A percentile compares a stretch with the other conserved stretches of the same genome.
These are phyloP conservation scores for Apodospora peruviana DNA, from an alignment of 495 filamentous ascomycete species.

Conservation along the genomic window DNA sequence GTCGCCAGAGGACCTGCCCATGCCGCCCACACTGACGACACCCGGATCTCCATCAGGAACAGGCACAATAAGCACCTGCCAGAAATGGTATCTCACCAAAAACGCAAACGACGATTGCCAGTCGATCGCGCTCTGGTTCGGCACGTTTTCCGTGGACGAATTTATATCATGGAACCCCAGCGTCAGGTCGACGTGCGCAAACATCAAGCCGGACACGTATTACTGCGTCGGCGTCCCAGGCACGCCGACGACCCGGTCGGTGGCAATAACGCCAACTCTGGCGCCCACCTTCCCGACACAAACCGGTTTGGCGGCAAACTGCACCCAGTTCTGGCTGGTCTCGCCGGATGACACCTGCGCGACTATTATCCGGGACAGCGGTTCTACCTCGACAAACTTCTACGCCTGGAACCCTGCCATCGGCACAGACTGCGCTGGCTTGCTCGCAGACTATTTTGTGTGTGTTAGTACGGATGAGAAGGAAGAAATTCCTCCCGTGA, in stretches of 20 bases:
- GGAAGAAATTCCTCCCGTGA: no score
- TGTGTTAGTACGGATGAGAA: slow-evolving; percentile 5
- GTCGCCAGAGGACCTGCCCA: not conserved
- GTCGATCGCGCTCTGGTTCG: slow-evolving; percentile 14
- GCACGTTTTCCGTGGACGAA: slow-evolving; percentile 13
- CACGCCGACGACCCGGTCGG: slow-evolving; percentile 11
- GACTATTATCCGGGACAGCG: not conserved
- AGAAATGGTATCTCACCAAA: slow-evolving; percentile 7
- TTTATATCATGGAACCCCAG: slow-evolving; percentile 21
- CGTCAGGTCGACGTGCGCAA: slow-evolving; percentile 10
- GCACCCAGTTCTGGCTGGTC: slow-evolving; percentile 29
- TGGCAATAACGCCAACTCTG: not conserved
- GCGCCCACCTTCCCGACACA: slow-evolving; percentile 4
- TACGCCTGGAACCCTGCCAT: not conserved
- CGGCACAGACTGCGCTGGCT: slow-evolving; percentile 4
- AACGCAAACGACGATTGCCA: slow-evolving; percentile 19
- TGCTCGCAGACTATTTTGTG: not conserved
- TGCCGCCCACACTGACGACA: slow-evolving; percentile 7
- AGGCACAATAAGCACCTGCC: not conserved
- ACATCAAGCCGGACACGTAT: slow-evolving; percentile 3
- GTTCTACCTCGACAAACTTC: slow-evolving; percentile 10
- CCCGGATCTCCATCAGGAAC: not conserved
- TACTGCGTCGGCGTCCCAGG: slow-evolving; percentile 25
- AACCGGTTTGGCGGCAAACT: slow-evolving; percentile 9
- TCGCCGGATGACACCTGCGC: slow-evolving; percentile 1